These are phyloP conservation scores for Mucor ambiguus DNA, from an alignment of 371 early-diverging fungal genomes.

Conservation along the genomic window DNA sequence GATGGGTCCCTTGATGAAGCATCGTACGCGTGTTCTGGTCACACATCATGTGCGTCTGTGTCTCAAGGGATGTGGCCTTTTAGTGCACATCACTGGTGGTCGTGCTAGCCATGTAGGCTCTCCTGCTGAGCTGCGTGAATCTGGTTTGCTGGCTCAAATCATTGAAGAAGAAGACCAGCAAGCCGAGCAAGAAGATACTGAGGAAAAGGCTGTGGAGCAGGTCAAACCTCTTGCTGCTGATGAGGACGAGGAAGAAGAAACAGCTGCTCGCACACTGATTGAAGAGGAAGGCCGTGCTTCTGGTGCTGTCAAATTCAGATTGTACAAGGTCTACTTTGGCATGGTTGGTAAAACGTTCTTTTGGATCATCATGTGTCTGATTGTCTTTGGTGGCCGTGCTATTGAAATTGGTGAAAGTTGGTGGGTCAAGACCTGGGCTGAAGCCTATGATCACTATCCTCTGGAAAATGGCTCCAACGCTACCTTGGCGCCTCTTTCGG, in stretches of 20 bases:
- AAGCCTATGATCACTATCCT: conserved; percentile 18
- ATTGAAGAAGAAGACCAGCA: conserved; percentile 18
- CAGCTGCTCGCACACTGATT: conserved; percentile 41
- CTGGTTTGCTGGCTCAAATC: conserved; percentile 14
- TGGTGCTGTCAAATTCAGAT: conserved; percentile 60
- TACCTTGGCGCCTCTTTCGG: not conserved
- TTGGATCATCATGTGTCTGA: conserved; percentile 45
- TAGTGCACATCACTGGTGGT: conserved; percentile 45
- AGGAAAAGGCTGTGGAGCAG: conserved; percentile 2
- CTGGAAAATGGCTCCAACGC: not conserved
- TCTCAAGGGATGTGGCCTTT: conserved; percentile 40
- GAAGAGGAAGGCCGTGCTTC: conserved; percentile 41
- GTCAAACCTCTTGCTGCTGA: conserved; percentile 16
- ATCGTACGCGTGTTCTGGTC: conserved; percentile 82
- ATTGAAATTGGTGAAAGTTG: conserved; percentile 46
- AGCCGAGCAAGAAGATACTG: conserved; percentile 7
- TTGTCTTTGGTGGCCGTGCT: conserved; percentile 47
- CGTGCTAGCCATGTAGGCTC: conserved; percentile 49
- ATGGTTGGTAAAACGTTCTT: conserved; percentile 66
- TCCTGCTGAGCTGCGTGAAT: conserved; percentile 46
- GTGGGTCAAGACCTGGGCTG: conserved; percentile 36
- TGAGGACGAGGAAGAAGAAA: conserved; percentile 19
- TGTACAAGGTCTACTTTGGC: conserved; percentile 63
- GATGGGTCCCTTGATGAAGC: conserved; percentile 68
- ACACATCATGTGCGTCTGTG: conserved; percentile 89